These are phyloP conservation scores for Suillus subluteus DNA, from an alignment of 768 basidiomycete species.

Conservation along the genomic window DNA sequence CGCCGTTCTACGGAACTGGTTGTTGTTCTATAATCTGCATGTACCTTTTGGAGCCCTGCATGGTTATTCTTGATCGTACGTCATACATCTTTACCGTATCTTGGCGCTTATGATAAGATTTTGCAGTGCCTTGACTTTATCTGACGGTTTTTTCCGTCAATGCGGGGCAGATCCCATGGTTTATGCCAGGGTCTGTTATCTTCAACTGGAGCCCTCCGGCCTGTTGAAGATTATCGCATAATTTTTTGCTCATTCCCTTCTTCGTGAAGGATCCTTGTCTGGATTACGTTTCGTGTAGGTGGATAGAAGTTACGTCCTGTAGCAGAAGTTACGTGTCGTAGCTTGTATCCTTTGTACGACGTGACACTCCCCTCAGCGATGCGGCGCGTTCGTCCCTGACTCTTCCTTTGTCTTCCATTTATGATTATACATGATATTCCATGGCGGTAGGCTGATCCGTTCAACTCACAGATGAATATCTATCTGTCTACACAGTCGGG, in stretches of 20 bases:
- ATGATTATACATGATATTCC: background rate
- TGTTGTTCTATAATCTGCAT: no score
- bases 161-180: background rate
- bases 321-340: background rate
- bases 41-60: background rate
- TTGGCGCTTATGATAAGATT: background rate
- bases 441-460: no score
- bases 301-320: no score
- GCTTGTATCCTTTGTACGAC: background rate
- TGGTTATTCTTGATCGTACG: background rate
- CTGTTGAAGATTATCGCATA: slow-evolving; percentile 26
- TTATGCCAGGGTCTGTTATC: slow-evolving; percentile 1
- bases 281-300: background rate
- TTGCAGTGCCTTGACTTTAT: background rate
- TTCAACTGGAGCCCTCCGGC: slow-evolving; percentile 10
- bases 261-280: slow-evolving; percentile 32
- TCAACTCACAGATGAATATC: background rate
- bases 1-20: background rate
- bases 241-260: slow-evolving; percentile 40
- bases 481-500: no score
- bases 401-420: background rate
- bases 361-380: no score
- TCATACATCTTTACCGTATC: background rate
- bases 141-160: slow-evolving; percentile 3
- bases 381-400: background rate